Conservation (phyloP, 73 alveolate genomes). For the Paramecium bursaria region DNA sequence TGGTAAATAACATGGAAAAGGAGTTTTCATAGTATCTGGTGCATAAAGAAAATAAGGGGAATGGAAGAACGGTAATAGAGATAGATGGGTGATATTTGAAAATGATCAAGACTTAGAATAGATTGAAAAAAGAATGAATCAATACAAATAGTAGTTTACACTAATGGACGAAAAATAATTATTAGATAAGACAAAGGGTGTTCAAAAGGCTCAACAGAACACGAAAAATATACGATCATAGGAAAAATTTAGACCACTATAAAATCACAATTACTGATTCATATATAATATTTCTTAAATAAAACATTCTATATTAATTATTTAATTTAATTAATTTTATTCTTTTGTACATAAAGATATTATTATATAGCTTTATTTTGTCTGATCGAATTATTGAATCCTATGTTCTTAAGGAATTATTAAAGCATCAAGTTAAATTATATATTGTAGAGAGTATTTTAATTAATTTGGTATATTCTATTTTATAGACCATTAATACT, state of each 20-base stretch:
- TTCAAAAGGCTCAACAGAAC: background rate
- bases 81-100: slow-evolving; percentile 70
- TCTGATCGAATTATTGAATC: too few species aligned
- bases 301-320: too few species aligned
- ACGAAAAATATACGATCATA: background rate
- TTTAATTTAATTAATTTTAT: too few species aligned
- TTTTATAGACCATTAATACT: too few species aligned
- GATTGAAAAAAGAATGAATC: slow-evolving; percentile 44
- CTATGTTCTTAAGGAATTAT: too few species aligned
- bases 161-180: background rate
- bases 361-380: too few species aligned
- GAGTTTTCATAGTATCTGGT: slow-evolving; percentile 58
- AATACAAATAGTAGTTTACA: background rate
- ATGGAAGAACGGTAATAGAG: slow-evolving; percentile 73
- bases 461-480: too few species aligned
- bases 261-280: slow-evolving; percentile 43
- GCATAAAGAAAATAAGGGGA: slow-evolving; percentile 70
- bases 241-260: slow-evolving; percentile 9
- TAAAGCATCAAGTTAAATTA: too few species aligned
- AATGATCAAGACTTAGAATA: slow-evolving; percentile 48
- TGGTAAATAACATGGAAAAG: slow-evolving; percentile 73
- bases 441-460: too few species aligned
- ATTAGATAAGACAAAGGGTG: slow-evolving; percentile 29
- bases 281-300: too few species aligned
- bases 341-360: too few species aligned